These are phyloP conservation scores for Fabrea salina DNA, from an alignment of 169 alveolate genomes.

Conservation along the genomic window DNA sequence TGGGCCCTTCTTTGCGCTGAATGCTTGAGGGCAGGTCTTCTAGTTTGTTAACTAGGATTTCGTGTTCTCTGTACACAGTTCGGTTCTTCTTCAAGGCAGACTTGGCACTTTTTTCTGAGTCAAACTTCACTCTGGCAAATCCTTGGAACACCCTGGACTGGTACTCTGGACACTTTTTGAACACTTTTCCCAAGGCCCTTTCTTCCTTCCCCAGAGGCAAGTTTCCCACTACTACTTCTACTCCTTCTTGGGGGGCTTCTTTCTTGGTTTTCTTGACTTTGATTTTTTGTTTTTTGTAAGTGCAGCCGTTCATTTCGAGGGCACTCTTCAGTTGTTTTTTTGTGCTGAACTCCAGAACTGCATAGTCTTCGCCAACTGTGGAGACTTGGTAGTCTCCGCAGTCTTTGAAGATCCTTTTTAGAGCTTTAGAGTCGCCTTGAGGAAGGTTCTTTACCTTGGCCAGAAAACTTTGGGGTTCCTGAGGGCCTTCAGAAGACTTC, in stretches of 20 bases:
- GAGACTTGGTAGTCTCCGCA: no score
- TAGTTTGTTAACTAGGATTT: slow-evolving; percentile 58
- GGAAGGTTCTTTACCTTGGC: no score
- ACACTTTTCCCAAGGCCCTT: slow-evolving; percentile 43
- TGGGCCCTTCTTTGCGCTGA: not conserved
- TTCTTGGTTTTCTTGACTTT: no score
- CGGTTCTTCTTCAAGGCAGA: slow-evolving; percentile 57
- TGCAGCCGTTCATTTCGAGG: no score
- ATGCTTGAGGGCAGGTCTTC: slow-evolving; percentile 44
- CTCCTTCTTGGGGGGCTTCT: slow-evolving; percentile 20
- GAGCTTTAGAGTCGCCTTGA: no score
- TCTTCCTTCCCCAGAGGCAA: slow-evolving; percentile 58
- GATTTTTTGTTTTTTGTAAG: no score
- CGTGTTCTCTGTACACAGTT: slow-evolving; percentile 58
- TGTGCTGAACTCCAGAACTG: no score
- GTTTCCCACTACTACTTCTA: slow-evolving; percentile 65
- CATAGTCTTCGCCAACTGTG: no score
- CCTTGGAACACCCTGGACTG: slow-evolving; percentile 44
- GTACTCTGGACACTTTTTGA: slow-evolving; percentile 46
- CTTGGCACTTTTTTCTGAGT: slow-evolving; percentile 51
- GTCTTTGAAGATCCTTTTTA: no score
- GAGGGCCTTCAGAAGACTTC: no score
- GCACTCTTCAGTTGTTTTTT: no score
- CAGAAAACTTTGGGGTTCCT: no score
- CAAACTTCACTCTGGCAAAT: slow-evolving; percentile 59